Evolutionary conservation across 768 basidiomycete species (phyloP).

Genomic region (Tremella yokohamensis): DNA sequence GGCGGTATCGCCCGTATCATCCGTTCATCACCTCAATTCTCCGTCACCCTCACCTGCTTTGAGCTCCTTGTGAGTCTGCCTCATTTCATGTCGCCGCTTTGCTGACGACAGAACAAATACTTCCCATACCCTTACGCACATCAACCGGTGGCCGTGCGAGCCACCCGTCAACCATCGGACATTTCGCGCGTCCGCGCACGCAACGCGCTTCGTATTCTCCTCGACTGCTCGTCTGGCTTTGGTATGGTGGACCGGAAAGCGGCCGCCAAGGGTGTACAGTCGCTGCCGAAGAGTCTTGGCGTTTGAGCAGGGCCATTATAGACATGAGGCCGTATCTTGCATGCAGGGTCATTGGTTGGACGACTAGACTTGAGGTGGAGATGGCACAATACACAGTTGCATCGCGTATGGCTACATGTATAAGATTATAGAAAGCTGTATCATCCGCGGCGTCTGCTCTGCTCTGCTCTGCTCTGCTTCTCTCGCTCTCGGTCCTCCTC

Average conservation of each 20-base stretch:
- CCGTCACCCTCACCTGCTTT: conserved; percentile 57
- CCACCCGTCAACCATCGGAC: conserved; percentile 69
- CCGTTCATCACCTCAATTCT: conserved; percentile 63
- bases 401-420: too few relatives aligned
- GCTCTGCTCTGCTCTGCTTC: too few relatives aligned
- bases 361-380: too few relatives aligned
- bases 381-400: too few relatives aligned
- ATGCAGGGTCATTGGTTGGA: too few relatives aligned
- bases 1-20: conserved; percentile 59
- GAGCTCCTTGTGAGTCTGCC: conserved; percentile 28
- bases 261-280: conserved; percentile 24
- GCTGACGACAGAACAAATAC: conserved; percentile 27
- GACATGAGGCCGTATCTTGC: not conserved
- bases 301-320: not conserved
- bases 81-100: not conserved
- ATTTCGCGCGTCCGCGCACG: conserved; percentile 83
- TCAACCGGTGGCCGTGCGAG: conserved; percentile 48
- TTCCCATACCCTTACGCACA: conserved; percentile 67
- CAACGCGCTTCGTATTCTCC: conserved; percentile 73
- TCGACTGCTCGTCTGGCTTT: conserved; percentile 47
- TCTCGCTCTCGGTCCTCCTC: too few relatives aligned
- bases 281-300: conserved; percentile 30
- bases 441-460: too few relatives aligned
- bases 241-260: conserved; percentile 38
- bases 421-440: too few relatives aligned